Evolutionary conservation across 129 eudicot species (phyloP), one percentile per base, ranked within the genome.

Genomic region (Chrysanthemum makinoi): DNA sequence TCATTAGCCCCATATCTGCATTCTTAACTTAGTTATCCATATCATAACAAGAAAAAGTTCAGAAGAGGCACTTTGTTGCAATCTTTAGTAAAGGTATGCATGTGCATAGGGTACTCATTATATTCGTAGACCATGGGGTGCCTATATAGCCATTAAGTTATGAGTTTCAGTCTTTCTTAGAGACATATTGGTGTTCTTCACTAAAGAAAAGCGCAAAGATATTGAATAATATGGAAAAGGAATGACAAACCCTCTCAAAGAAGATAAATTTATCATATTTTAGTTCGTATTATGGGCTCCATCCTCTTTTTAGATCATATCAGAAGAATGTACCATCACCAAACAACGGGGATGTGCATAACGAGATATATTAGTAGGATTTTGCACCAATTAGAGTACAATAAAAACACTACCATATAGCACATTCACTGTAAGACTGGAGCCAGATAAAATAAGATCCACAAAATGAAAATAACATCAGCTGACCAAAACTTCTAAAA

Each of bases 381-480:
- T 55, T 55, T 55, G 26, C 24, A 55, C 10, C 6, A 0, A 15
- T 9, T 1, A 20, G 19, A 16, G 6, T 12, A 12, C n/a, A 16
- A 51, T 51, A 51, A 16, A 51, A 12, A 51, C 56, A 14, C 9
- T 11, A 51, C 6, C 56, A 4, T 8, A 4, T 51, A 51, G 56
- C 6, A 44, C 66, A 61, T 61, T 26, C 18, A 15, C 15, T 6
- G 44, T 4, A 61, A 28, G 7, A 22, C 14, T 58, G 63, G 30
- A 18, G 22, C 39, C 9, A 15, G 49, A 51, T 68, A 55, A 22
- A 28, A 30, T 6, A 16, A 13, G 47, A 33, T 28, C 65, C 14
- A 35, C 53, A 70, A 70, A 70, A 57, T 12, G 13, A 39, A 26
- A 59, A 59, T 72, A 39, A 39, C 44, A 57, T 46, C 47, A 19